These are phyloP conservation scores for Trichosporon coremiiforme DNA, from an alignment of 1,284 basidiomycete genomes.

Conservation along the genomic window DNA sequence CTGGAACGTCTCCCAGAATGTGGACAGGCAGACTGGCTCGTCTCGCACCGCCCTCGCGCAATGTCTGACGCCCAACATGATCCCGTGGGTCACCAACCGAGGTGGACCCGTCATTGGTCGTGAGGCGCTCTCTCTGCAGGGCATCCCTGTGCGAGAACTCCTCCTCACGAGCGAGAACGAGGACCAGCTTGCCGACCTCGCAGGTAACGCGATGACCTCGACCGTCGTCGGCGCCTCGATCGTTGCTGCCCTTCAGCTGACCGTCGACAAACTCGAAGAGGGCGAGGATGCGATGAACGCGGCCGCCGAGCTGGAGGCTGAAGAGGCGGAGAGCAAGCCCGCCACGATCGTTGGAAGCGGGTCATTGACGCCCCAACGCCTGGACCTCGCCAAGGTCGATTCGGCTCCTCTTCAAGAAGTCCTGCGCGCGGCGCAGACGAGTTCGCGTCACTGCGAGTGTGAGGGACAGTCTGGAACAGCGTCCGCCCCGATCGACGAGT, in stretches of 20 bases:
- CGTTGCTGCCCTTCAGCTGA: constrained; percentile 73
- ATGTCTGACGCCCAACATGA: constrained; percentile 93
- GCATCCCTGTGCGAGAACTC: constrained; percentile 86
- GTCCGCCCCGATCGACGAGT: constrained; percentile 68
- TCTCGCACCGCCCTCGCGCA: constrained; percentile 81
- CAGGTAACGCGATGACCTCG: constrained; percentile 95
- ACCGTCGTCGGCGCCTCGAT: constrained; percentile 93
- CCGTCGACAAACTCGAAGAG: constrained; percentile 64
- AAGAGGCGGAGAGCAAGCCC: constrained; percentile 55
- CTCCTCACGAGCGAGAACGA: constrained; percentile 89
- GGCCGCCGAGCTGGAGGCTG: constrained; percentile 55
- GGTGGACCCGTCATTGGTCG: constrained; percentile 95
- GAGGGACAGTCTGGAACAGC: constrained; percentile 83
- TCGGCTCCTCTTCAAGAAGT: constrained; percentile 63
- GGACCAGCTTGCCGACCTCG: constrained; percentile 90
- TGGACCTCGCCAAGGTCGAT: constrained; percentile 68
- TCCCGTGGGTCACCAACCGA: constrained; percentile 91
- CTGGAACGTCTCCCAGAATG: constrained; percentile 98
- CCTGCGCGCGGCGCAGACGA: constrained; percentile 68
- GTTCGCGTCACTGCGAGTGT: constrained; percentile 79
- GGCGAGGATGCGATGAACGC: constrained; percentile 66
- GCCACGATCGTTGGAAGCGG: constrained; percentile 69
- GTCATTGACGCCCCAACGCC: constrained; percentile 63
- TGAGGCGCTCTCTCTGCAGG: constrained; percentile 90
- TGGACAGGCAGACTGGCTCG: constrained; percentile 82